These are phyloP conservation scores for Talaromyces marneffei DNA, from an alignment of 2,329 filamentous ascomycete genomes.

Conservation along the genomic window DNA sequence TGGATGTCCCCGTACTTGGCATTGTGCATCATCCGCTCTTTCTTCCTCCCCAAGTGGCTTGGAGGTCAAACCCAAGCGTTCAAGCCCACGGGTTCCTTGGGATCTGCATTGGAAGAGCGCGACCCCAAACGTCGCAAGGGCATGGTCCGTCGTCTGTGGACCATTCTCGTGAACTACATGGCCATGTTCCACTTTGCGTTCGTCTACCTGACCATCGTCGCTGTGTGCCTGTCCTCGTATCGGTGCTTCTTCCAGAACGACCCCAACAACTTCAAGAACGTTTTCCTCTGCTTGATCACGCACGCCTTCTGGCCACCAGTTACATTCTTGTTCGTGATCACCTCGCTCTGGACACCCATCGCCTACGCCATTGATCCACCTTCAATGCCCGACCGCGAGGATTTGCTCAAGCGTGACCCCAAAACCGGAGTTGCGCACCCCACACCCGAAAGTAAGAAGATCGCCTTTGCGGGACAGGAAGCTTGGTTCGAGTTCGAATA, in stretches of 20 bases:
- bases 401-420: slow-evolving; percentile 51
- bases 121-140: slow-evolving; percentile 37
- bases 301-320: slow-evolving; percentile 59
- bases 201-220: slow-evolving; percentile 49
- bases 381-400: slow-evolving; percentile 52
- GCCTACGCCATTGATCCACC: slow-evolving; percentile 58
- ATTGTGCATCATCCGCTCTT: slow-evolving; percentile 53
- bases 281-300: slow-evolving; percentile 51
- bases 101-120: slow-evolving; percentile 54
- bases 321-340: slow-evolving; percentile 52
- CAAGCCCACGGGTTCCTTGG: slow-evolving; percentile 55
- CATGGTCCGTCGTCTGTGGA: slow-evolving; percentile 49
- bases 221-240: slow-evolving; percentile 47
- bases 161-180: slow-evolving; percentile 53
- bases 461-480: slow-evolving; percentile 49
- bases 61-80: slow-evolving; percentile 56
- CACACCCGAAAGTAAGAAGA: slow-evolving; percentile 47
- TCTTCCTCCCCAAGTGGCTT: slow-evolving; percentile 55
- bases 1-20: slow-evolving; percentile 61
- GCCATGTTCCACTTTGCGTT: slow-evolving; percentile 52
- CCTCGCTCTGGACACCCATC: slow-evolving; percentile 54
- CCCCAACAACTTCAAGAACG: slow-evolving; percentile 28
- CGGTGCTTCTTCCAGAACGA: slow-evolving; percentile 43
- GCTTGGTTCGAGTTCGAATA: slow-evolving; percentile 55
- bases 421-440: slow-evolving; percentile 46